phyloP scores from a whole-genome alignment of 2,329 filamentous ascomycete species.

The Mollisiaceae sp. region DNA sequence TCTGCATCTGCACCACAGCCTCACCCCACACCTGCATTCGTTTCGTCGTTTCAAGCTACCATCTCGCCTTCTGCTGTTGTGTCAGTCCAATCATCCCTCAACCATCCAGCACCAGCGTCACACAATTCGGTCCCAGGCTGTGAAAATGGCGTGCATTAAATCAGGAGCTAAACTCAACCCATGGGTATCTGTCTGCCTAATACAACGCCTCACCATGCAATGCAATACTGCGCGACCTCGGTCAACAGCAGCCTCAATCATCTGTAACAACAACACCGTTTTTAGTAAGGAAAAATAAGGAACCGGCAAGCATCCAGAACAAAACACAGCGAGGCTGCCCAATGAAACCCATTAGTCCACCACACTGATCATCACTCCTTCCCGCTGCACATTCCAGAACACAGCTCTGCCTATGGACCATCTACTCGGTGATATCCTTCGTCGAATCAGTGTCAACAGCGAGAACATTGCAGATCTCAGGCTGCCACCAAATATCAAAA shows the following conservation, averaged over 20 bases:
- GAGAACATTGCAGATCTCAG: background rate
- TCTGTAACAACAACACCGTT: background rate
- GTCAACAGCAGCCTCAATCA: background rate
- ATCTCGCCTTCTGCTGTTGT: background rate
- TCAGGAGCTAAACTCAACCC: background rate
- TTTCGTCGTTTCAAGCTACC: background rate
- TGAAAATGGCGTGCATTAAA: background rate
- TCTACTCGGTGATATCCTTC: background rate
- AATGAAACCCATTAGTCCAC: background rate
- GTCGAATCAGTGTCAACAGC: background rate
- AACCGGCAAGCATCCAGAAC: background rate
- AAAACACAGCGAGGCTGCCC: background rate
- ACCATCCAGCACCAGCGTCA: background rate
- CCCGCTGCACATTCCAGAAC: background rate
- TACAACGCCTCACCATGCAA: conserved; percentile 1
- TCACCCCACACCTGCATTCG: conserved; percentile 2
- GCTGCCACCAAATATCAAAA: background rate
- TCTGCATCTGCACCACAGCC: background rate
- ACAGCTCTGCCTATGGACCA: background rate
- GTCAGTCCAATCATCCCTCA: background rate
- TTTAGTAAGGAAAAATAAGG: background rate
- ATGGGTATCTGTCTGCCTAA: background rate
- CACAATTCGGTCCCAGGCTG: background rate
- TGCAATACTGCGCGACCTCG: background rate
- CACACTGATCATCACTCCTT: background rate